Evolutionary conservation across 2,329 filamentous ascomycete species (phyloP), one percentile per base, ranked within the genome.

Genomic region (Elsinoe batatas): DNA sequence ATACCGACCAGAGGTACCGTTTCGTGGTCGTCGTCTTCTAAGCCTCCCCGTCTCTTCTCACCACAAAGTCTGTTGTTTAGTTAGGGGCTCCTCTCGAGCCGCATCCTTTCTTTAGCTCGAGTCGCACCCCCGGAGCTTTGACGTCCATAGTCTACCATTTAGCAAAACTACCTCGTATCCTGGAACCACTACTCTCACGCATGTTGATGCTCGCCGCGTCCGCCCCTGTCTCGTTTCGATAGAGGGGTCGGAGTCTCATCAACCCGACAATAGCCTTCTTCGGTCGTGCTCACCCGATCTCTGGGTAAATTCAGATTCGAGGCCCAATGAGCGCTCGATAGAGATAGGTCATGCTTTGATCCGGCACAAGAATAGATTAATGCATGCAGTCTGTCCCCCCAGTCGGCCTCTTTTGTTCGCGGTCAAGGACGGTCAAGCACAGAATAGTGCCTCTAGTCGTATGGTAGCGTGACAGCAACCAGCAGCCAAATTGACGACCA

Each of bases 281-380:
- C 44, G 30, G 44, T 49, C 44, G 15, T 30, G 44, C 44, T 33
- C 44, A 33, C 44, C 44, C 26, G 44, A 49, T 49, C 44, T 49
- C 26, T 49, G 44, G 44, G 26, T 49, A 49, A 49, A 49, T 49
- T 35, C 44, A 49, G 44, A 49, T 49, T 33, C 44, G 32, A 33
- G 44, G 44, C 33, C 44, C 44, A 49, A 49, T 49, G 17, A 35
- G 44, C 44, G 32, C 22, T 33, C 32, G n/a, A 12, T 33, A 15
- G 37, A 17, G 18, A 38, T 33, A 18, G 37, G 22, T 51, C 47
- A 26, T 13, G 37, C 35, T 51, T 38, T 36, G 32, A 6, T 37
- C 47, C 47, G 47, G 47, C 47, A 37, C 18, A 13, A 26, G 35
- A 26, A 51, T 51, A 51, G 47, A 51, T 51, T 51, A 51, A 51